These are phyloP conservation scores for Raphanus raphanistrum DNA, from an alignment of 345 rosid species.

Conservation along the genomic window DNA sequence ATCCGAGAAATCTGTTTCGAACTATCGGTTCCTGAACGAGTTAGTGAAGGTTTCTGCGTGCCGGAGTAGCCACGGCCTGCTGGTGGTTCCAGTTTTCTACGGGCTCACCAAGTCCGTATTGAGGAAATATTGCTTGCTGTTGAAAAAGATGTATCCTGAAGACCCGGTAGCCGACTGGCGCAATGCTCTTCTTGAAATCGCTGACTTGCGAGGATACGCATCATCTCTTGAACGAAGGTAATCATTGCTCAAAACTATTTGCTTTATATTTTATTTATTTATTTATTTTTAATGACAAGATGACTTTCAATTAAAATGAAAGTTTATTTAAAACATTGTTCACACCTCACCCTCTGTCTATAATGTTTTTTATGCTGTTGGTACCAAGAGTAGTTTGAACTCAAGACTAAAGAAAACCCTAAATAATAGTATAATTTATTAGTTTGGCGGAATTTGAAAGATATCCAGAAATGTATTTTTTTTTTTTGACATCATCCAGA, in stretches of 20 bases:
- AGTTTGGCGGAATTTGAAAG: neutral
- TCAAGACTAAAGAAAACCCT: too few relatives aligned
- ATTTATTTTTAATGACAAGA: neutral
- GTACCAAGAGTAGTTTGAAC: too few relatives aligned
- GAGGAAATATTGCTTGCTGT: slow-evolving; percentile 14
- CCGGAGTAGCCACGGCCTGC: neutral
- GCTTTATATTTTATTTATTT: neutral
- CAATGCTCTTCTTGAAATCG: neutral
- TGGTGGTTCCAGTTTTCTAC: slow-evolving; percentile 13
- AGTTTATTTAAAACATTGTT: neutral
- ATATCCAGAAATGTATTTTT: neutral
- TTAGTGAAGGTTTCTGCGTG: neutral
- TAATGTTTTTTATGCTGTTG: neutral
- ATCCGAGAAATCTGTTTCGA: neutral
- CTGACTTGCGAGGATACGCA: slow-evolving; percentile 20
- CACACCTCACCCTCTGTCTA: neutral
- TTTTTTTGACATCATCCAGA: neutral
- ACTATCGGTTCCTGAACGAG: neutral
- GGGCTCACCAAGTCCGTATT: slow-evolving; percentile 4
- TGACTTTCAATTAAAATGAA: neutral
- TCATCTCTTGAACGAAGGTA: slow-evolving; percentile 5
- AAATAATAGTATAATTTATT: neutral
- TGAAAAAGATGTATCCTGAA: neutral
- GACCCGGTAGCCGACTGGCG: neutral
- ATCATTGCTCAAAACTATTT: neutral